A percentile compares a stretch with the other conserved stretches of the same genome.
Conservation (phyloP, 2,329 filamentous ascomycete genomes). For the Hirsutella minnesotensis region DNA sequence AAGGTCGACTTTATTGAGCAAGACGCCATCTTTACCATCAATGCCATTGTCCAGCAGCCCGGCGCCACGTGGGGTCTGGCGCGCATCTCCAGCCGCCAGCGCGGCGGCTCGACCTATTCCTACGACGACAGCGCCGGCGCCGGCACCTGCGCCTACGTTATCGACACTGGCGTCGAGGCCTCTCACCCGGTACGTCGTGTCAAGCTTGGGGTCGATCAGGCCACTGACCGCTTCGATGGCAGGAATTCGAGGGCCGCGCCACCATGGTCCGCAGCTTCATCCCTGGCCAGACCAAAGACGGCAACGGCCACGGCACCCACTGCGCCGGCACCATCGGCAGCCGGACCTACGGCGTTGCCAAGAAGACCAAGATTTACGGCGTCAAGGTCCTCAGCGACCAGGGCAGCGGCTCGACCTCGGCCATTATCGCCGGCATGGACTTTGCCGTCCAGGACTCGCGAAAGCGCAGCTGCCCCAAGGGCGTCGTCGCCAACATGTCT, state of each 20-base stretch:
- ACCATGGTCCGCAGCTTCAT: slow-evolving; percentile 22
- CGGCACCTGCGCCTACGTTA: slow-evolving; percentile 27
- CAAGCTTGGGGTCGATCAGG: too few species aligned
- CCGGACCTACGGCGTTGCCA: slow-evolving; percentile 26
- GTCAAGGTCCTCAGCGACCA: slow-evolving; percentile 24
- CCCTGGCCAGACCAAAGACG: slow-evolving; percentile 15
- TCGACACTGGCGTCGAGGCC: slow-evolving; percentile 27
- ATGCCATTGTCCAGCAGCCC: slow-evolving; percentile 14
- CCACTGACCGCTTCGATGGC: neutral
- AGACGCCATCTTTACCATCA: slow-evolving; percentile 13
- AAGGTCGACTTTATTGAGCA: slow-evolving; percentile 23
- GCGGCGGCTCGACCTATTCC: slow-evolving; percentile 14
- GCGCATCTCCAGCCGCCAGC: slow-evolving; percentile 18
- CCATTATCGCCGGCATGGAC: slow-evolving; percentile 28
- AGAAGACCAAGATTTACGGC: slow-evolving; percentile 24
- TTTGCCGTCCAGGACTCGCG: slow-evolving; percentile 20
- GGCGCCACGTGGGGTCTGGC: slow-evolving; percentile 24
- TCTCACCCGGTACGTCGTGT: slow-evolving; percentile 23
- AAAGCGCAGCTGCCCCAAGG: slow-evolving; percentile 18
- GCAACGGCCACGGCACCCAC: slow-evolving; percentile 17
- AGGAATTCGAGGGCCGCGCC: slow-evolving; percentile 29
- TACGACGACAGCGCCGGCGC: slow-evolving; percentile 22
- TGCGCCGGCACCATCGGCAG: slow-evolving; percentile 21
- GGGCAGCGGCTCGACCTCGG: slow-evolving; percentile 22
- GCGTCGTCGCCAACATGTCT: slow-evolving; percentile 37